Conservation (phyloP, 129 eudicot genomes). For the Pittosporum tobira region DNA sequence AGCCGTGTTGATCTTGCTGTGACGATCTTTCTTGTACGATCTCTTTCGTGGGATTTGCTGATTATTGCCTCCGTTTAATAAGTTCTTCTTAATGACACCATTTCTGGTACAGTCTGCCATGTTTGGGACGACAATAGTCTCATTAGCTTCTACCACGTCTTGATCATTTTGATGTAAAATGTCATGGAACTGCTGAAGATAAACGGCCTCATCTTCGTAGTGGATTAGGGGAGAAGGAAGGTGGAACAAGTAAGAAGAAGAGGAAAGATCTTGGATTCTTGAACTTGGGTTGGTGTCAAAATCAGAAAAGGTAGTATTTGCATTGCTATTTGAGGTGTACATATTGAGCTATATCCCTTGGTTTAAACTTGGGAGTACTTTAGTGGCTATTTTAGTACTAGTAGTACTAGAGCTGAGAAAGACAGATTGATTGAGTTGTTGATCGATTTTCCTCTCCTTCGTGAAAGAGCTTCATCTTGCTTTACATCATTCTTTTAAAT, state of each 20-base stretch:
- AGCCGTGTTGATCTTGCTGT: slow-evolving; percentile 77
- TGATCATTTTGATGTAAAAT: slow-evolving; percentile 9
- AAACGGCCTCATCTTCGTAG: slow-evolving; percentile 30
- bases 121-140: neutral
- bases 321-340: slow-evolving; percentile 30
- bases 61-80: neutral
- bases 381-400: neutral
- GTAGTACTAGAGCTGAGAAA: slow-evolving; percentile 20
- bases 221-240: slow-evolving; percentile 21
- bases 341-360: slow-evolving; percentile 14
- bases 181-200: slow-evolving; percentile 20
- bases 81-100: neutral
- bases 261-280: slow-evolving; percentile 7
- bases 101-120: no score
- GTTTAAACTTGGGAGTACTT: no score
- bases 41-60: slow-evolving; percentile 14
- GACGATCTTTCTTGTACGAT: slow-evolving; percentile 51
- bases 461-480: neutral
- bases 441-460: neutral
- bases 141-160: neutral
- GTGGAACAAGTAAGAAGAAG: slow-evolving; percentile 18
- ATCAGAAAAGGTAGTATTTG: slow-evolving; percentile 17
- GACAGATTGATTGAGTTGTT: slow-evolving; percentile 3
- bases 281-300: slow-evolving; percentile 10
- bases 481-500: neutral